Evolutionary conservation across 805 yeast species (phyloP).

Genomic region (Ogataea methylovora): DNA sequence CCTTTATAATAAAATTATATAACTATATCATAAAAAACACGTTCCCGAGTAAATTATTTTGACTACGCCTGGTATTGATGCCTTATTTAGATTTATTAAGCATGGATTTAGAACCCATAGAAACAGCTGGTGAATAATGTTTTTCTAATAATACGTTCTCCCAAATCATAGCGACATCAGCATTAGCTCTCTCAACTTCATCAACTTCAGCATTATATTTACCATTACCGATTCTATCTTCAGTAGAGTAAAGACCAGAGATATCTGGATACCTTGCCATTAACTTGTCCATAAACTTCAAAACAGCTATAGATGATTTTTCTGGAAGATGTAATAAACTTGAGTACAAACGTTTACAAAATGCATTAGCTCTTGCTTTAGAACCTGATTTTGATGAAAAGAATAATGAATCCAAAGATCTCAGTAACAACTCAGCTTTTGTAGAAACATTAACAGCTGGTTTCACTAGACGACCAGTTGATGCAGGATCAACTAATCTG

Average conservation of each 20-base stretch:
- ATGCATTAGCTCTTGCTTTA: conserved; percentile 63
- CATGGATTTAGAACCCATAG: conserved; percentile 49
- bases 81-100: conserved; percentile 27
- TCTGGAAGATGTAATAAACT: conserved; percentile 75
- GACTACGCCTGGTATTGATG: no score
- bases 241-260: conserved; percentile 75
- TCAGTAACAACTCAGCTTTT: conserved; percentile 74
- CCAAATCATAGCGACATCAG: conserved; percentile 89
- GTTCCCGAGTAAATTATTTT: no score
- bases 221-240: conserved; percentile 83
- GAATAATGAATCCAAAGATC: conserved; percentile 74
- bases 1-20: no score
- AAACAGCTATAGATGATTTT: conserved; percentile 69
- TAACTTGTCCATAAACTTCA: conserved; percentile 73
- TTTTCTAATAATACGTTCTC: conserved; percentile 71
- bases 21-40: no score
- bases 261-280: conserved; percentile 64
- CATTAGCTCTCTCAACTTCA: conserved; percentile 68
- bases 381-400: conserved; percentile 69
- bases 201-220: conserved; percentile 56
- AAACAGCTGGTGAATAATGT: conserved; percentile 81
- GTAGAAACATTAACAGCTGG: conserved; percentile 84
- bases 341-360: conserved; percentile 72
- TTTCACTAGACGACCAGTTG: conserved; percentile 31
- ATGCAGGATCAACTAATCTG: conserved; percentile 72